Conservation (phyloP, 2,329 filamentous ascomycete species). For the Cladophialophora chaetospira region DNA sequence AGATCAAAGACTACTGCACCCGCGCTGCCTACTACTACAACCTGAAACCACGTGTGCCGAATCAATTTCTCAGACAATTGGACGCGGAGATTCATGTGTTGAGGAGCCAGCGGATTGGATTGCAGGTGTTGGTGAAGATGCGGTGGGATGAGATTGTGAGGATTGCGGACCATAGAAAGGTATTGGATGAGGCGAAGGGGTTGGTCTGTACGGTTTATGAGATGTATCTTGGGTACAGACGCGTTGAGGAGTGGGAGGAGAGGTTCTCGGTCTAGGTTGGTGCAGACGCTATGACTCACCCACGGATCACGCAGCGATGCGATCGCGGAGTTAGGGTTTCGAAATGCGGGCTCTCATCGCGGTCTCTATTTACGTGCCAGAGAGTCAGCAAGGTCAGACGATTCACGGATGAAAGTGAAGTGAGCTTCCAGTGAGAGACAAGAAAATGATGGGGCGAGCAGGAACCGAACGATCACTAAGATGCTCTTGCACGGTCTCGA, state of each 20-base stretch:
- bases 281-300: too few relatives aligned
- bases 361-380: too few relatives aligned
- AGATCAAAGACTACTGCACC: slow-evolving; percentile 14
- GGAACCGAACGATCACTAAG: too few relatives aligned
- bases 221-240: slow-evolving; percentile 25
- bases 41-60: background rate
- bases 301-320: background rate
- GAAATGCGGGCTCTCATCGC: too few relatives aligned
- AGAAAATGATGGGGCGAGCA: too few relatives aligned
- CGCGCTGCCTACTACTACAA: slow-evolving; percentile 10
- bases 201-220: slow-evolving; percentile 24
- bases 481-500: too few relatives aligned
- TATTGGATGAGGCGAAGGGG: slow-evolving; percentile 24
- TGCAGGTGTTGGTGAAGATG: slow-evolving; percentile 25
- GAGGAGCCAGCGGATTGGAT: slow-evolving; percentile 19
- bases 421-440: too few relatives aligned
- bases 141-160: slow-evolving; percentile 34
- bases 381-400: too few relatives aligned
- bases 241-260: slow-evolving; percentile 26
- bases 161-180: slow-evolving; percentile 28
- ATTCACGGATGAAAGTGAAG: too few relatives aligned
- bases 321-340: too few relatives aligned
- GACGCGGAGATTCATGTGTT: slow-evolving; percentile 9
- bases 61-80: slow-evolving; percentile 1
- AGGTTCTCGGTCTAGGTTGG: slow-evolving; percentile 18